Evolutionary conservation across 1,139 yeast species (phyloP).

Genomic region (Diutina catenulata): DNA sequence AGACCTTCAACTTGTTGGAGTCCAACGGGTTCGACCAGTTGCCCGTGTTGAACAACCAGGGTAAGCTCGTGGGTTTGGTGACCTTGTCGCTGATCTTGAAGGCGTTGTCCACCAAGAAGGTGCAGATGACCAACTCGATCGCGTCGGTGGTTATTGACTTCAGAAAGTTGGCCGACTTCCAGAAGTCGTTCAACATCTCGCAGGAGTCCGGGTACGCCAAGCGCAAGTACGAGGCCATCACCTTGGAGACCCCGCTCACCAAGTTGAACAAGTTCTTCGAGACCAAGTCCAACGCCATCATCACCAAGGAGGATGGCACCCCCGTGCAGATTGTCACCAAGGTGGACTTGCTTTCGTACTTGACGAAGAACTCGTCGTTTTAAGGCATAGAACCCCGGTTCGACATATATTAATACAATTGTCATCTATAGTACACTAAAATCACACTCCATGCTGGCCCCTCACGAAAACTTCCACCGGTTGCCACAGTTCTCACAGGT

Average conservation of each 20-base stretch:
- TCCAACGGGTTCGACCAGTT: slow-evolving; percentile 78
- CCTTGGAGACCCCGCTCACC: slow-evolving; percentile 54
- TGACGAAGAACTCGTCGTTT: slow-evolving; percentile 23
- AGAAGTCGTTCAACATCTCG: slow-evolving; percentile 52
- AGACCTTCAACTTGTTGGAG: slow-evolving; percentile 61
- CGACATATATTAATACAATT: too few relatives aligned
- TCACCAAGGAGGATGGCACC: slow-evolving; percentile 58
- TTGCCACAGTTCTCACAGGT: slow-evolving; percentile 97
- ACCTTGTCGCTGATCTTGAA: slow-evolving; percentile 68
- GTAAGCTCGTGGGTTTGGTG: slow-evolving; percentile 64
- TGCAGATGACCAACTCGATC: slow-evolving; percentile 50
- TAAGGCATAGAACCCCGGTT: too few relatives aligned
- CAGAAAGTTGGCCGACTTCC: slow-evolving; percentile 59
- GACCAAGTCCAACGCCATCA: slow-evolving; percentile 77
- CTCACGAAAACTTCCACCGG: slow-evolving; percentile 86
- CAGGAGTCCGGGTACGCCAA: slow-evolving; percentile 53
- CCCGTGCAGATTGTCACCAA: slow-evolving; percentile 83
- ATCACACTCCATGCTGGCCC: too few relatives aligned
- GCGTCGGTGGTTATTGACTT: slow-evolving; percentile 51
- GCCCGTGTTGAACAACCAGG: slow-evolving; percentile 55
- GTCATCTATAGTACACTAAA: too few relatives aligned
- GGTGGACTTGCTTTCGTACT: slow-evolving; percentile 69
- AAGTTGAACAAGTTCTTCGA: slow-evolving; percentile 75
- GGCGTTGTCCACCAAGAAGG: slow-evolving; percentile 51
- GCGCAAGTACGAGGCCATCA: slow-evolving; percentile 55